Conservation (phyloP, 2,329 filamentous ascomycete genomes). For the Curvularia lunata region DNA sequence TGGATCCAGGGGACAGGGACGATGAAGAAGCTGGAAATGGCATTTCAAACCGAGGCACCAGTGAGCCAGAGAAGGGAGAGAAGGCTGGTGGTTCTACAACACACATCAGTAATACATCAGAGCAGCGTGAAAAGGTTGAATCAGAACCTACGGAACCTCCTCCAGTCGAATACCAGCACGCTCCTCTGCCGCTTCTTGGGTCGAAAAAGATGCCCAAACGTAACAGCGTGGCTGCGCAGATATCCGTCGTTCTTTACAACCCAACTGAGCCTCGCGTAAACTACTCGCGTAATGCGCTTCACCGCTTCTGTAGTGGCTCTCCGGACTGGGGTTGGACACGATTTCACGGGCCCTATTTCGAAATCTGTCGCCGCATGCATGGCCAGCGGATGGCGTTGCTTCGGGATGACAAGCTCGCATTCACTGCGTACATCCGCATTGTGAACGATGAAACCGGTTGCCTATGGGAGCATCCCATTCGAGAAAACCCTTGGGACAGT, state of each 20-base stretch:
- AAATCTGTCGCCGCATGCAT: constrained; percentile 63
- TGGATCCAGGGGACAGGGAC: constrained; percentile 22
- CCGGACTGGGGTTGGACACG: constrained; percentile 70
- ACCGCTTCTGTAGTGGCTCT: constrained; percentile 65
- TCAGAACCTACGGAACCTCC: constrained; percentile 5
- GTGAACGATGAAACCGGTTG: constrained; percentile 66
- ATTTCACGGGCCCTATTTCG: constrained; percentile 64
- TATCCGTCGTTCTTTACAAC: constrained; percentile 68
- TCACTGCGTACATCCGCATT: constrained; percentile 67
- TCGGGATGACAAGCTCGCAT: constrained; percentile 65
- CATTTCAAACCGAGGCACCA: not conserved
- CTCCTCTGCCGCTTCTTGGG: constrained; percentile 47
- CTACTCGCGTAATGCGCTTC: constrained; percentile 61
- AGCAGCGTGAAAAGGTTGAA: constrained; percentile 8
- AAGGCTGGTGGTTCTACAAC: constrained; percentile 1
- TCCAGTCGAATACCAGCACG: constrained; percentile 34
- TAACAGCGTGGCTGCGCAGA: constrained; percentile 61
- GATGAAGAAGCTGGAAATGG: constrained; percentile 9
- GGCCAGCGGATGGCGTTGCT: constrained; percentile 65
- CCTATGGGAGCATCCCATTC: constrained; percentile 65
- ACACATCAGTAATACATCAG: not conserved
- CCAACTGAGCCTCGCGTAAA: constrained; percentile 66
- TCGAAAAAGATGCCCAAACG: constrained; percentile 48
- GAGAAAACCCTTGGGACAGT: constrained; percentile 63
- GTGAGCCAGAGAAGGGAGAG: not conserved